Conservation (phyloP, 2,329 filamentous ascomycete genomes). For the Trichoderma endophyticum region DNA sequence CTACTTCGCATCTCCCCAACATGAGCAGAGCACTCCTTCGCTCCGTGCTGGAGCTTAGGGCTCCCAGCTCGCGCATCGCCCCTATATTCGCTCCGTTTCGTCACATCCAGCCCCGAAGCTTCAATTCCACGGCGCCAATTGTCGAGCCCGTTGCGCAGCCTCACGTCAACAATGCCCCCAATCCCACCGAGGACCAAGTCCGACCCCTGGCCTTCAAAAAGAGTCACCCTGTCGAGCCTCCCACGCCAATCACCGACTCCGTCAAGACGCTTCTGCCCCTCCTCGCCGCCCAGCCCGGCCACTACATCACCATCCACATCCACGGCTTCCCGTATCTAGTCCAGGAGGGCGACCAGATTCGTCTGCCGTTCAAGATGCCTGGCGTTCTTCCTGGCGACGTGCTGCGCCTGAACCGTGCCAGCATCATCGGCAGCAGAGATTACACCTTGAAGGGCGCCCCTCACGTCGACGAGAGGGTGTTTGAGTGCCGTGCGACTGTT, state of each 20-base stretch:
- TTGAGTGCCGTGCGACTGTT: constrained; percentile 80
- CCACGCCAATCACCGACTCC: constrained; percentile 48
- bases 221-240: constrained; percentile 36
- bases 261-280: constrained; percentile 64
- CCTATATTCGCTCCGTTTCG: constrained; percentile 31
- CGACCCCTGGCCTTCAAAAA: constrained; percentile 41
- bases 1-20: background rate
- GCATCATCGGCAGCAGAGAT: constrained; percentile 78
- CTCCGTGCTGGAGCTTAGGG: constrained; percentile 60
- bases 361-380: constrained; percentile 76
- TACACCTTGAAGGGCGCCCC: constrained; percentile 80
- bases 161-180: constrained; percentile 38
- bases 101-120: constrained; percentile 28
- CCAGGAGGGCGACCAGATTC: constrained; percentile 69
- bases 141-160: constrained; percentile 40
- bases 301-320: constrained; percentile 79
- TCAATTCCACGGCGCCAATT: constrained; percentile 51
- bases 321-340: constrained; percentile 78
- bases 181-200: constrained; percentile 32
- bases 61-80: constrained; percentile 32
- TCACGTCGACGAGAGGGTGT: constrained; percentile 81
- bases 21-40: constrained; percentile 62
- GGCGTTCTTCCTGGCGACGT: constrained; percentile 77
- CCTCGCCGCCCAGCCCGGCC: constrained; percentile 66
- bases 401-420: constrained; percentile 82